phyloP scores from a whole-genome alignment of 2,329 filamentous ascomycete species.

The Penicillium decumbens region DNA sequence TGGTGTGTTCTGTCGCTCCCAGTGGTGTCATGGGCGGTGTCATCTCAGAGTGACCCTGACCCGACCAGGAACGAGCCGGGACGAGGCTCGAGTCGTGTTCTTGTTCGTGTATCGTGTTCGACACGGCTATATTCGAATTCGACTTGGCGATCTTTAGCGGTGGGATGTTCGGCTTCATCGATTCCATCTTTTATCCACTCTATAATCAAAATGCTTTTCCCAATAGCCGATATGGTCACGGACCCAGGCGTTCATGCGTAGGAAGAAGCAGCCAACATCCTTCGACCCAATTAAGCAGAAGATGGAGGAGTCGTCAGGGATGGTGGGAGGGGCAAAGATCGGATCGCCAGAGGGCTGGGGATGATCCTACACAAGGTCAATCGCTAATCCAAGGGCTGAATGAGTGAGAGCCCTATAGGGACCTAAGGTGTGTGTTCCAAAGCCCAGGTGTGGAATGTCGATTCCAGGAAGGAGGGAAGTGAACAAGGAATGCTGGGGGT shows the following conservation, averaged over 20 bases:
- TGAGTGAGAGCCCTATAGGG: constrained; percentile 12
- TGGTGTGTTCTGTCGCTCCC: constrained; percentile 55
- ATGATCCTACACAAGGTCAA: constrained; percentile 24
- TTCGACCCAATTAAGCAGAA: constrained; percentile 11
- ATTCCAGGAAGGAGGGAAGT: constrained; percentile 10
- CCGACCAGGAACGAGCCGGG: constrained; percentile 23
- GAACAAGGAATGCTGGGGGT: constrained; percentile 31
- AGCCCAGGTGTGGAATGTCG: constrained; percentile 25
- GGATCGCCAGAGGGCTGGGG: constrained; percentile 21
- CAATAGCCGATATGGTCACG: constrained; percentile 26
- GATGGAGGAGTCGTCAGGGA: constrained; percentile 9
- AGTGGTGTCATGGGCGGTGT: constrained; percentile 74
- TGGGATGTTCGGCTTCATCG: constrained; percentile 35
- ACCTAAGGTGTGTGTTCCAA: constrained; percentile 17
- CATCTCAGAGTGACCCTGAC: constrained; percentile 51
- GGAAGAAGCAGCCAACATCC: constrained; percentile 28
- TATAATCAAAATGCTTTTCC: not conserved
- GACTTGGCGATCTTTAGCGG: constrained; percentile 39
- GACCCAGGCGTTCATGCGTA: constrained; percentile 31
- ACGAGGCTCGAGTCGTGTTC: constrained; percentile 6
- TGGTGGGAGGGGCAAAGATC: constrained; percentile 12
- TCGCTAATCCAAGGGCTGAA: constrained; percentile 16
- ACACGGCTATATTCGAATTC: constrained; percentile 24
- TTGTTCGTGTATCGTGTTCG: constrained; percentile 5
- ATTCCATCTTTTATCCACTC: constrained; percentile 28